A percentile compares a stretch with the other conserved stretches of the same genome.
Evolutionary conservation across 352 stramenopile species (phyloP).

Genomic region (Pseudoperonospora humuli): DNA sequence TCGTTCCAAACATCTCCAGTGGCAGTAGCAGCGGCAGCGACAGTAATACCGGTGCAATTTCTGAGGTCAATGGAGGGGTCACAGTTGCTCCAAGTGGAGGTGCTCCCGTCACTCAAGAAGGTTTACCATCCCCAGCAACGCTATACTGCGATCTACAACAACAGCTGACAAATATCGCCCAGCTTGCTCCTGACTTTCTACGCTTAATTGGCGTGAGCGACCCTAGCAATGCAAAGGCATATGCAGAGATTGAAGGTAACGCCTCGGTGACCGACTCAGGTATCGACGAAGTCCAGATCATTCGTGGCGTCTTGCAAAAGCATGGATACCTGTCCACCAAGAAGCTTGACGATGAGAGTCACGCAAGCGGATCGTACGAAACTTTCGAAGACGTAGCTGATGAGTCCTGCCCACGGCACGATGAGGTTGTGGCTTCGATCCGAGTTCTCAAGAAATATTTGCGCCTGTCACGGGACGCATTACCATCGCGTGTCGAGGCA

Average conservation of each 20-base stretch:
- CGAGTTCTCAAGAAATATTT: conserved; percentile 69
- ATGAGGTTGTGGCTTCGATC: conserved; percentile 54
- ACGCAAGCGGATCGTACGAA: conserved; percentile 38
- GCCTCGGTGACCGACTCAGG: conserved; percentile 66
- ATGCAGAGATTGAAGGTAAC: conserved; percentile 67
- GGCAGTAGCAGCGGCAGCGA: conserved; percentile 8
- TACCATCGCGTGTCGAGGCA: conserved; percentile 45
- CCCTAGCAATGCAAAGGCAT: conserved; percentile 46
- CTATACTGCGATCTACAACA: conserved; percentile 57
- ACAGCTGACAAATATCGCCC: conserved; percentile 48
- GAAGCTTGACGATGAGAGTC: conserved; percentile 48
- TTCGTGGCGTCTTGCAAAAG: conserved; percentile 74
- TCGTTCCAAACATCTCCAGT: conserved; percentile 5
- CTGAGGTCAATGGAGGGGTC: conserved; percentile 9
- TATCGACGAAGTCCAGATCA: conserved; percentile 80
- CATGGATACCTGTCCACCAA: conserved; percentile 66
- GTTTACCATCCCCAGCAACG: conserved; percentile 25
- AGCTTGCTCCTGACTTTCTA: conserved; percentile 61
- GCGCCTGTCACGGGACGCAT: conserved; percentile 42
- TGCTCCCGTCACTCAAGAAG: conserved; percentile 4
- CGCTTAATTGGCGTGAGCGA: conserved; percentile 60
- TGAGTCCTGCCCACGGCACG: conserved; percentile 38
- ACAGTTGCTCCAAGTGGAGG: background rate
- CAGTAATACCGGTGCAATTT: conserved; percentile 8
- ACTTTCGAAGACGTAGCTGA: conserved; percentile 42